A percentile compares a stretch with the other conserved stretches of the same genome.
Evolutionary conservation across 2,329 filamentous ascomycete species (phyloP).

Genomic region (Fusarium pseudonygamai): DNA sequence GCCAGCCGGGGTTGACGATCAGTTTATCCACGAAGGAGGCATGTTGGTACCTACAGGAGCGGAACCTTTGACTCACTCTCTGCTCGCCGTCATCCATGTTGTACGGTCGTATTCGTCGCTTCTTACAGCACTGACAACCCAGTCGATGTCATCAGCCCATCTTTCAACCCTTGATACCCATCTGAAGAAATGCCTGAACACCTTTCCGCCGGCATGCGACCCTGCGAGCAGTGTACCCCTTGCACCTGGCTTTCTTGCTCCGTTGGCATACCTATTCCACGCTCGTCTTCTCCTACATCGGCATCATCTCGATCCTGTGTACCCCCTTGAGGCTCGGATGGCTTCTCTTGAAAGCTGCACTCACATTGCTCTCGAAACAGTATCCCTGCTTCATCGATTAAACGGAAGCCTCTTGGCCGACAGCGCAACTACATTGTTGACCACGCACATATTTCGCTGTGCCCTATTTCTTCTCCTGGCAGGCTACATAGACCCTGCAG

Average conservation of each 20-base stretch:
- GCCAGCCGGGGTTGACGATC: constrained; percentile 83
- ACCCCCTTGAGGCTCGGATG: constrained; percentile 70
- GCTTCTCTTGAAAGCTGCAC: constrained; percentile 83
- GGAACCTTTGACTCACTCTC: constrained; percentile 71
- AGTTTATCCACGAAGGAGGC: constrained; percentile 71
- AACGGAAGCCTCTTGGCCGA: constrained; percentile 66
- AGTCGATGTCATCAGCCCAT: constrained; percentile 71
- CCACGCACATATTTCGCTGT: constrained; percentile 88
- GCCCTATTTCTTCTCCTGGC: constrained; percentile 81
- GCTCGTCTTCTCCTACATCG: constrained; percentile 87
- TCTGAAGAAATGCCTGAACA: constrained; percentile 77
- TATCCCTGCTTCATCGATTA: constrained; percentile 75
- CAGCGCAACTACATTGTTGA: constrained; percentile 77
- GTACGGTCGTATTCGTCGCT: constrained; percentile 80
- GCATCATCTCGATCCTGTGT: constrained; percentile 83
- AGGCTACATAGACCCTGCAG: constrained; percentile 76
- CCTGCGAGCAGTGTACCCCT: constrained; percentile 72
- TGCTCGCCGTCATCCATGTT: constrained; percentile 83
- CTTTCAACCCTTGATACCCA: constrained; percentile 84
- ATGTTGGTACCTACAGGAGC: constrained; percentile 61
- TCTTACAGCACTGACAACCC: constrained; percentile 73
- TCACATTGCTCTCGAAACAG: constrained; percentile 79
- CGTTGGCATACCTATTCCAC: constrained; percentile 81
- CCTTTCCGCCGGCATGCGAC: constrained; percentile 80
- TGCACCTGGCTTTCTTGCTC: constrained; percentile 77